Evolutionary conservation across 495 filamentous ascomycete genomes (phyloP).

Genomic region (Acidiella bohemica): DNA sequence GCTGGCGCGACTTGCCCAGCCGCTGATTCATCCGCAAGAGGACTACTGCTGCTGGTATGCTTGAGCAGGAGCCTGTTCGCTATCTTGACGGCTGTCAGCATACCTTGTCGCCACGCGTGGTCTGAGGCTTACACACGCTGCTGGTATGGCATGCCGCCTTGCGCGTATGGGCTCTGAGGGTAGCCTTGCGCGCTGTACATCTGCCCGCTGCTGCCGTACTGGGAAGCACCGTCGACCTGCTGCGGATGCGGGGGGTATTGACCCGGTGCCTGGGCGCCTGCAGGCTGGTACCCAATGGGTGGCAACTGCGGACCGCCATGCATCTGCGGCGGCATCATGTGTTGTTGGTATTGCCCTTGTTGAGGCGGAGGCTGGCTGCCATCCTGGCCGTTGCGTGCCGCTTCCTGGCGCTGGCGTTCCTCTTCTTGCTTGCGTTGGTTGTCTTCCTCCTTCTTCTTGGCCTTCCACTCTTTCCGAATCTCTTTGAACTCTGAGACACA

Average conservation of each 20-base stretch:
- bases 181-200: conserved; percentile 19
- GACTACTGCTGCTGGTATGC: conserved; percentile 1
- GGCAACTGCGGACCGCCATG: conserved; percentile 54
- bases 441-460: conserved; percentile 98
- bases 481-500: conserved; percentile 79
- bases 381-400: conserved; percentile 42
- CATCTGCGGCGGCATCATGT: conserved; percentile 42
- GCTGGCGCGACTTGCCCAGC: neutral
- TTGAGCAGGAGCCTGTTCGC: conserved; percentile 1
- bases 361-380: conserved; percentile 18
- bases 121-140: conserved; percentile 11
- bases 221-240: conserved; percentile 41
- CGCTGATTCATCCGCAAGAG: too few relatives aligned
- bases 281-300: conserved; percentile 69
- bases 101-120: neutral
- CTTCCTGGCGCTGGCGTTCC: conserved; percentile 63
- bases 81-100: conserved; percentile 2
- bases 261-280: conserved; percentile 45
- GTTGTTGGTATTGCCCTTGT: conserved; percentile 38
- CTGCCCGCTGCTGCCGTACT: conserved; percentile 40
- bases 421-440: conserved; percentile 78
- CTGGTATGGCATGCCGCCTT: conserved; percentile 15
- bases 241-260: conserved; percentile 52
- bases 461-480: conserved; percentile 98
- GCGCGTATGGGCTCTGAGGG: conserved; percentile 18